A percentile compares a stretch with the other conserved stretches of the same genome.
Evolutionary conservation across 306 rosid genomes (phyloP).

Genomic region (Castanospermum australe): DNA sequence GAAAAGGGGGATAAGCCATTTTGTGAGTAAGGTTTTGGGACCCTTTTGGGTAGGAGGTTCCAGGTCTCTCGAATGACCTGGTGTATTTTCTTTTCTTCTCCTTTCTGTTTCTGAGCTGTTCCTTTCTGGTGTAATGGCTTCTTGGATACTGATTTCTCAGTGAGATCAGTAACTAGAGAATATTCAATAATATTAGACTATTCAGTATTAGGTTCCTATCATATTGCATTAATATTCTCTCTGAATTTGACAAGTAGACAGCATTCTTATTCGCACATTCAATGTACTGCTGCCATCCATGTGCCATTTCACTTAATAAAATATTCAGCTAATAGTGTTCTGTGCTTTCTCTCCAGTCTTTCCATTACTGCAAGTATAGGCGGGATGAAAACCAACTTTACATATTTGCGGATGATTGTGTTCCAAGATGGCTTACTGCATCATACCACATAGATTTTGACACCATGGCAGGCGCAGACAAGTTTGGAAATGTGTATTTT

Average conservation of each 20-base stretch:
- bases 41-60: too few species aligned
- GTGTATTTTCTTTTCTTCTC: too few species aligned
- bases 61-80: too few species aligned
- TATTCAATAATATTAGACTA: too few species aligned
- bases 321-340: conserved; percentile 13
- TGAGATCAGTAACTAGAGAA: too few species aligned
- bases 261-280: background rate
- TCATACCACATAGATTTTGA: conserved; percentile 94
- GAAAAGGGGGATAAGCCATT: too few species aligned
- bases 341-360: conserved; percentile 67
- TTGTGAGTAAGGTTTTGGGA: too few species aligned
- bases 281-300: background rate
- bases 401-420: conserved; percentile 93
- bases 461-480: conserved; percentile 98
- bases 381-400: conserved; percentile 95
- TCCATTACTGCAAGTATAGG: conserved; percentile 97
- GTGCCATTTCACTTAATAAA: background rate
- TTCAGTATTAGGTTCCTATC: too few species aligned
- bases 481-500: conserved; percentile 91
- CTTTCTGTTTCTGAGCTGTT: too few species aligned
- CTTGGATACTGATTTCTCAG: too few species aligned
- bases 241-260: background rate
- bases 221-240: background rate
- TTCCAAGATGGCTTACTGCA: conserved; percentile 97
- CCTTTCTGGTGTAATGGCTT: too few species aligned